Evolutionary conservation across 2,329 filamentous ascomycete genomes (phyloP), one percentile per base, ranked within the genome.

Genomic region (Fusarium mundagurra): DNA sequence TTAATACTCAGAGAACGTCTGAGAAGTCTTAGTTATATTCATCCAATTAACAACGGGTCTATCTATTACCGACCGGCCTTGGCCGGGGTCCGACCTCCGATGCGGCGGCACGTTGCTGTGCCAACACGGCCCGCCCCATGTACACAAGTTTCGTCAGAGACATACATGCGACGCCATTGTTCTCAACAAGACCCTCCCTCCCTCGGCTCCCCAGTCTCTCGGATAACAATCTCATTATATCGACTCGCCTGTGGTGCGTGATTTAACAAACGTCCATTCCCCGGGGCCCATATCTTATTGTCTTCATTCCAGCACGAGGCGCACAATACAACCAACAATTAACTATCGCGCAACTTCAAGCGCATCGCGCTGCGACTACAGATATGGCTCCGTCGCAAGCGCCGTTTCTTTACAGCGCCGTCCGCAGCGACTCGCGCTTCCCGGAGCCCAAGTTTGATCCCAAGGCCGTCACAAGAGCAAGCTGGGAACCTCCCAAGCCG

Each of bases 401-500:
- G 83, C 94, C 94, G 63, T 96, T 92, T 85, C 88, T 96, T 82
- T 96, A 96, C 84, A 88, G 91, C 69, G 78, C 83, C 78, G 85
- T 81, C 82, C 88, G 72, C 78, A 80, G 86, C 77, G 87, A 90
- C 80, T 84, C 86, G 54, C 87, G 88, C 76, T 88, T 88, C 72
- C 88, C 84, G 80, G 84, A 82, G 81, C 85, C 78, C 79, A 84
- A 81, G n/a, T 97, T 97, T 83, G 95, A 98, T 78, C 95, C 96
- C 55, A 97, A 95, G 82, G 93, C 93, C 68, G 89, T 95, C 55
- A 95, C 94, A 29, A 89, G 94, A 80, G 93, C 94, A 71, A 96
- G 93, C 83, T 93, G 90, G 86, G 85, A 90, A 79, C 88, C 90
- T 18, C 89, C 90, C 61, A 85, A 89, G 45, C 86, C 84, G 33